Evolutionary conservation across 2,329 filamentous ascomycete species (phyloP).

Genomic region (Cladosporium sp.): DNA sequence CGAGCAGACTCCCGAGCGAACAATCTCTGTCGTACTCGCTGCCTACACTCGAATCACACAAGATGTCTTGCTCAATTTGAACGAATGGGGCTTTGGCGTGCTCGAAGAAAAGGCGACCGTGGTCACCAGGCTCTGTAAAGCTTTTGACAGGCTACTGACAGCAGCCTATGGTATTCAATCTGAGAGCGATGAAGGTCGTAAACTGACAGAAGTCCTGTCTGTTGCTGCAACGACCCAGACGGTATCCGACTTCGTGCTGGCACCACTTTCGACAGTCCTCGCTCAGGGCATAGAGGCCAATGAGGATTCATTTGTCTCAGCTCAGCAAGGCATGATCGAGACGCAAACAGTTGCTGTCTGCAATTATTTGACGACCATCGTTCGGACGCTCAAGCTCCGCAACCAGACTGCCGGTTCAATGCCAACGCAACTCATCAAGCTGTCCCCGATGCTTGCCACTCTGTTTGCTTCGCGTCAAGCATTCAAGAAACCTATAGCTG

Average conservation of each 20-base stretch:
- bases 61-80: constrained; percentile 80
- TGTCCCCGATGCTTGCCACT: constrained; percentile 69
- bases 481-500: constrained; percentile 63
- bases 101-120: constrained; percentile 66
- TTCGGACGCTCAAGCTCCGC: not conserved
- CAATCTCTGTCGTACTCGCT: constrained; percentile 66
- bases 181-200: constrained; percentile 38
- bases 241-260: constrained; percentile 9
- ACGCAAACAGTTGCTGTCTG: constrained; percentile 6
- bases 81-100: constrained; percentile 76
- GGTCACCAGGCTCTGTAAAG: constrained; percentile 61
- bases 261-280: constrained; percentile 1
- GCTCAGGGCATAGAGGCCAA: not conserved
- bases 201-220: constrained; percentile 61
- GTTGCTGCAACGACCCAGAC: constrained; percentile 55
- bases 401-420: constrained; percentile 3
- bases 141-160: constrained; percentile 67
- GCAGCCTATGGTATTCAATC: constrained; percentile 74
- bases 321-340: constrained; percentile 4
- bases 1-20: constrained; percentile 72
- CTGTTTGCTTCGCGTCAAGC: constrained; percentile 66
- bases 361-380: constrained; percentile 1
- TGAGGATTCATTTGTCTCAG: not conserved
- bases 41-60: constrained; percentile 72
- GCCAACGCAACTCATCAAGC: constrained; percentile 69